These are phyloP conservation scores for Paraphoma chrysanthemicola DNA, from an alignment of 2,329 filamentous ascomycete genomes.

Conservation along the genomic window DNA sequence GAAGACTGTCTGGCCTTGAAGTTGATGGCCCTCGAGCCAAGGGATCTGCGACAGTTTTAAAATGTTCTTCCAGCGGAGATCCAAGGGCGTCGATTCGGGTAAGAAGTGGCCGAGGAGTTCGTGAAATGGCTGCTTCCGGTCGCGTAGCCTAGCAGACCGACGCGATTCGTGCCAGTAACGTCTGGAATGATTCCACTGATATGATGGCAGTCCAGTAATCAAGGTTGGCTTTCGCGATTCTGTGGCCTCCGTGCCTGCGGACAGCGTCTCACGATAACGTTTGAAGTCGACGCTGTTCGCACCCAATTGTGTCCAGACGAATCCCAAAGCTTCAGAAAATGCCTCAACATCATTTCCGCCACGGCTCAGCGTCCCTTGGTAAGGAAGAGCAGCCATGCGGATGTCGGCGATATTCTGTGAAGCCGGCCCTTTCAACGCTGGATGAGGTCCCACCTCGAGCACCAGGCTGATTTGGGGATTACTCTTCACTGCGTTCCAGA, in stretches of 20 bases:
- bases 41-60: conserved; percentile 48
- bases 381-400: conserved; percentile 12
- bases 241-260: not conserved
- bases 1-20: conserved; percentile 46
- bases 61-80: conserved; percentile 35
- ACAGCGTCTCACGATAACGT: not conserved
- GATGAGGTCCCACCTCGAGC: conserved; percentile 57
- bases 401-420: conserved; percentile 40
- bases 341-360: conserved; percentile 26
- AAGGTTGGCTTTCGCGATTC: not conserved
- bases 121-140: conserved; percentile 14
- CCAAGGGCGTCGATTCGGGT: conserved; percentile 14
- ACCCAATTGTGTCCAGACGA: conserved; percentile 4
- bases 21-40: conserved; percentile 15
- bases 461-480: conserved; percentile 42
- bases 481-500: conserved; percentile 33
- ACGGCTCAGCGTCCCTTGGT: conserved; percentile 26
- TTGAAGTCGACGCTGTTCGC: not conserved
- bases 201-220: conserved; percentile 25
- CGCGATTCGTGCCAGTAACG: conserved; percentile 27
- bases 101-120: conserved; percentile 10
- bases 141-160: conserved; percentile 3
- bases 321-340: conserved; percentile 16
- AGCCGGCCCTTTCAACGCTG: conserved; percentile 53
- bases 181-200: conserved; percentile 31